Evolutionary conservation across 2,329 filamentous ascomycete species (phyloP).

Genomic region (Ophiostoma himal-ulmi): DNA sequence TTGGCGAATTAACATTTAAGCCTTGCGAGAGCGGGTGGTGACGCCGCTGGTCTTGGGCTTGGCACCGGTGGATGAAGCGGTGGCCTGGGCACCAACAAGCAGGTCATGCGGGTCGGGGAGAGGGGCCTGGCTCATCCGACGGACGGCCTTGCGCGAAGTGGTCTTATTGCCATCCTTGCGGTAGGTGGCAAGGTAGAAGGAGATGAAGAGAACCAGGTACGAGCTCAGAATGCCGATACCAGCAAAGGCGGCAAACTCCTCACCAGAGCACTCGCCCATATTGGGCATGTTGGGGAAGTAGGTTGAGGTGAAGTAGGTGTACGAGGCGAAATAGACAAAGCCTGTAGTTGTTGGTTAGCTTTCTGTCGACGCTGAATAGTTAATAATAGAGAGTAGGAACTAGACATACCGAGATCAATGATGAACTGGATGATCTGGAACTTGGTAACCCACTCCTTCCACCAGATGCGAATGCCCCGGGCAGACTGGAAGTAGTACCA

Average conservation of each 20-base stretch:
- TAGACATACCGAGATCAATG: conserved; percentile 78
- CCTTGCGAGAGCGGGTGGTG: conserved; percentile 64
- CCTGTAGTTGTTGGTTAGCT: conserved; percentile 43
- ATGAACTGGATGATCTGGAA: conserved; percentile 97
- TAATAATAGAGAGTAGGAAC: neutral
- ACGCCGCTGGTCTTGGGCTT: conserved; percentile 40
- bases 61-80: conserved; percentile 49
- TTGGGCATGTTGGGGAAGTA: conserved; percentile 87
- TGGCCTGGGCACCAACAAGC: conserved; percentile 49
- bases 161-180: conserved; percentile 74
- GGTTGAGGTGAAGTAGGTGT: conserved; percentile 85
- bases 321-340: conserved; percentile 85
- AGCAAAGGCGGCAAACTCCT: conserved; percentile 92
- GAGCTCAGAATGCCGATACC: conserved; percentile 89
- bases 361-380: neutral
- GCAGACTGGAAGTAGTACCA: conserved; percentile 99
- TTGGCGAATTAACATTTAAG: conserved; percentile 39
- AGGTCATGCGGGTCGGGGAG: conserved; percentile 78
- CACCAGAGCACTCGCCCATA: conserved; percentile 78
- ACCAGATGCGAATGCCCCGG: conserved; percentile 92
- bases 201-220: conserved; percentile 97
- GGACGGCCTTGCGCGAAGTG: conserved; percentile 72
- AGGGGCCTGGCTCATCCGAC: conserved; percentile 59
- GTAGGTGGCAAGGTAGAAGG: conserved; percentile 97
- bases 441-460: conserved; percentile 99